Evolutionary conservation across 1,284 basidiomycete species (phyloP).

Genomic region (Irpex sp.): DNA sequence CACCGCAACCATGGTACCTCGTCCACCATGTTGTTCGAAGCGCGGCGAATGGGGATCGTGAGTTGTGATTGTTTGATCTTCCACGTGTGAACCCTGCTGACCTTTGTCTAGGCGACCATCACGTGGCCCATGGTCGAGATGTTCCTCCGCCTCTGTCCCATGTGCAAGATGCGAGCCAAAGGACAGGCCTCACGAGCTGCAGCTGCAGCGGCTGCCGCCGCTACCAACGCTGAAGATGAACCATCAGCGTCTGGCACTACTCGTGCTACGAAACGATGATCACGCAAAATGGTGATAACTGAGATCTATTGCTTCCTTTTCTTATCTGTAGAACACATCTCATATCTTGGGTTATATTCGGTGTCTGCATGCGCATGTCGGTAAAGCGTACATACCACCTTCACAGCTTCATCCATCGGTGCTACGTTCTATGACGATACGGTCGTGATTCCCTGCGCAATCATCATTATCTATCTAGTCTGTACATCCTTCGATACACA

Average conservation of each 20-base stretch:
- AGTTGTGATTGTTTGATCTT: constrained; percentile 23
- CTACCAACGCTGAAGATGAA: constrained; percentile 16
- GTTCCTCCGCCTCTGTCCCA: constrained; percentile 56
- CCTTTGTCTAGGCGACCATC: constrained; percentile 42
- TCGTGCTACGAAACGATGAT: constrained; percentile 17
- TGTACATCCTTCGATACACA: not conserved
- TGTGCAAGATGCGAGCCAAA: constrained; percentile 44
- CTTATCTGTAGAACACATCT: not conserved
- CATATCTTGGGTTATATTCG: not conserved
- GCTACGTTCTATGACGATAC: not conserved
- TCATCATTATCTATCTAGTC: not conserved
- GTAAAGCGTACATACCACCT: not conserved
- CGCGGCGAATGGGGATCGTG: constrained; percentile 54
- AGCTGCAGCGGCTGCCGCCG: not conserved
- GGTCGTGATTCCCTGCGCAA: not conserved
- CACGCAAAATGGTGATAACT: not conserved
- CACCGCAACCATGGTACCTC: constrained; percentile 54
- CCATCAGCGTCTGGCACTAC: constrained; percentile 10
- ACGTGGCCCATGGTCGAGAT: constrained; percentile 73
- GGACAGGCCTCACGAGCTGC: constrained; percentile 8
- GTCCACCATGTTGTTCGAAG: constrained; percentile 48
- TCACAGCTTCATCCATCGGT: not conserved
- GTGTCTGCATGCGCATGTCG: not conserved
- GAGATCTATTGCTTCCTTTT: not conserved
- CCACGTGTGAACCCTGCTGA: constrained; percentile 5